These are phyloP conservation scores for Acer yangbiense DNA, from an alignment of 345 rosid genomes.

Conservation along the genomic window DNA sequence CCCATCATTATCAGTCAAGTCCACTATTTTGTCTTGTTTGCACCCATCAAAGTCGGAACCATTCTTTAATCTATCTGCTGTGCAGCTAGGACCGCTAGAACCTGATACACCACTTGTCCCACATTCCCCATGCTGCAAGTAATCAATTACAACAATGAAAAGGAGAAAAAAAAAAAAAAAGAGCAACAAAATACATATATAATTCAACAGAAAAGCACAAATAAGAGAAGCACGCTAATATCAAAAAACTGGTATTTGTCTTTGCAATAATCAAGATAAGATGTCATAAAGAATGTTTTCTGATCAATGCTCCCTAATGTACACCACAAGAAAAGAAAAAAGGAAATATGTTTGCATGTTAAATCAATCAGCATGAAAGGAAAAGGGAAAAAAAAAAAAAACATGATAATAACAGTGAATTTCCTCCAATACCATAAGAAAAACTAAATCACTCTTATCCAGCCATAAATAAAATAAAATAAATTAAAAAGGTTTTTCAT, in stretches of 20 bases:
- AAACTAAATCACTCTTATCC: not conserved
- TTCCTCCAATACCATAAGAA: not conserved
- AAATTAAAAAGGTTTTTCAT: not conserved
- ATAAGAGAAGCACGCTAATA: not conserved
- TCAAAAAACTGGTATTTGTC: constrained; percentile 1
- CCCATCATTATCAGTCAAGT: constrained; percentile 27
- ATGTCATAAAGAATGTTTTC: not conserved
- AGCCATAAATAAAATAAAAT: not conserved
- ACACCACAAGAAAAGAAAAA: not conserved
- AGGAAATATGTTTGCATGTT: not conserved
- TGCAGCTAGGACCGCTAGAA: constrained; percentile 36
- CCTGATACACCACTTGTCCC: constrained; percentile 35
- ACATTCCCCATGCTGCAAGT: constrained; percentile 31
- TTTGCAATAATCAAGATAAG: not conserved
- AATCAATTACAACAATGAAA: not conserved
- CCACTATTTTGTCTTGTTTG: constrained; percentile 27
- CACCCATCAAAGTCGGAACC: constrained; percentile 33
- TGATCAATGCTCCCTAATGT: not conserved
- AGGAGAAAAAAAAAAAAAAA: no score
- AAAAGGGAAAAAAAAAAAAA: not conserved
- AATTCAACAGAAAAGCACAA: not conserved
- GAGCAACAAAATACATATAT: not conserved
- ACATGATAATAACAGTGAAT: not conserved
- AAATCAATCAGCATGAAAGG: not conserved
- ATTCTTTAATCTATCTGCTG: constrained; percentile 27